Base-by-base conservation (phyloP, 805 yeast genomes). In the Cyberlindnera euphorbiiphila region DNA sequence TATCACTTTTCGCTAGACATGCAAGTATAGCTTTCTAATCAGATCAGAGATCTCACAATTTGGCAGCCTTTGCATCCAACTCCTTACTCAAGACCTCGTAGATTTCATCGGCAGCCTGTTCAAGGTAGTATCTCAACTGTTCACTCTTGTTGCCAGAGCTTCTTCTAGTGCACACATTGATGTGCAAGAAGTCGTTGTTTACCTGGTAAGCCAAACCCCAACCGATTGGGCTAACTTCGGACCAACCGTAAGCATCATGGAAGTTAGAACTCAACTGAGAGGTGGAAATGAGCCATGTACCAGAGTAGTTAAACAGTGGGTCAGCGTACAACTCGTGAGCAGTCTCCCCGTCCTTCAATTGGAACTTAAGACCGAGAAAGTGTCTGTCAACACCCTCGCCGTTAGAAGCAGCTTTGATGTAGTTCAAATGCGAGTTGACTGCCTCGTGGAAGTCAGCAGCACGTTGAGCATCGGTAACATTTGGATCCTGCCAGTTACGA, bases 321-420 rank as follows among this genome's bases (percentile, higher is more conserved):
- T 91, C 94, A 16, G 68, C 59, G 71, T 80, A 88, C 33, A 91
- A 62, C 19, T 89, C 93, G 27, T 72, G 71, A 9, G 65, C 45
- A 23, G 61, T 62, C 58, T 79, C 85, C 28, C 76, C 79, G 4
- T 71, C 64, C 41, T 67, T 56, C 25, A 85, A 50, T 75, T 81
- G 74, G 59, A 81, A 80, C 66, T 83, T 83, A 53, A 91, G 70
- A 6, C 98, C 98, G 48, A 87, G 78, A 56, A 89, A 73, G 64
- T 91, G 98, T 59, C 98, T 84, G 61, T 91, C 98, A 42, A 85
- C 85, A 46, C 96, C 98, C 48, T 69, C 68, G 28, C 96, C 98
- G 43, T 76, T 80, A 19, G 88, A 75, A 1, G 98, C 97, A 41
- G 73, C 76, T 37, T 74, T 68, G 51, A 87, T 74, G 62, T 83